Evolutionary conservation across 2,329 filamentous ascomycete genomes (phyloP), one percentile per base, ranked within the genome.

Genomic region (Fusarium euwallaceae): DNA sequence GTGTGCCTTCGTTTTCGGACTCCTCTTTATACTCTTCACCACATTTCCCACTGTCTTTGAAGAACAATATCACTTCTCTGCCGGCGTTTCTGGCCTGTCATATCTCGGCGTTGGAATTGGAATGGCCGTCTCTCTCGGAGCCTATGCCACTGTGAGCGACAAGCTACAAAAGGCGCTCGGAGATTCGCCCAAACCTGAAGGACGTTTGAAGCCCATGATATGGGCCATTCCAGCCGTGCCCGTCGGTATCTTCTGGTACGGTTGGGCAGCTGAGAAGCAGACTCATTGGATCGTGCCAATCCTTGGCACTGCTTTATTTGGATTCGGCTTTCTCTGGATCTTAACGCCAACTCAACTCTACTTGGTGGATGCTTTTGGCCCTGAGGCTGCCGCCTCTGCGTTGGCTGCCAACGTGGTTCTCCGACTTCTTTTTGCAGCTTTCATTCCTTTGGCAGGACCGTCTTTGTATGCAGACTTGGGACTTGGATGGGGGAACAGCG

Each of bases 201-300:
- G 84, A 74, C 84, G 87, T 6, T 79, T 89, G 1, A 89, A 87
- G 0, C 84, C 88, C 1, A 89, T 92, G 83, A 86, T 90, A 61
- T 82, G 88, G 9, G 88, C 87, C 4, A 84, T 85, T 0, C 75
- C 90, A 9, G 82, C 89, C 51, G 84, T 91, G 4, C 88, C 90
- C 0, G 74, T 86, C 20, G 86, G 88, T 1, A 82, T 92, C 0
- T 86, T 90, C 74, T 85, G 87, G 81, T 91, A 91, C 76, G 89
- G 90, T 56, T 91, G 90, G 90, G 82, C 85, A 4, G 88, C 87
- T 0, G 83, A 90, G 55, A 83, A 85, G 55, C 79, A 86, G 11
- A 81, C 84, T 2, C 87, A 89, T 75, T 91, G 88, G 88, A 88
- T 91, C 55, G 84, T 89, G n/a, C 89, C 89, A 1, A 89, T 91